Conservation (phyloP, 257 asterid genomes). For the Solanum stenotomum region DNA sequence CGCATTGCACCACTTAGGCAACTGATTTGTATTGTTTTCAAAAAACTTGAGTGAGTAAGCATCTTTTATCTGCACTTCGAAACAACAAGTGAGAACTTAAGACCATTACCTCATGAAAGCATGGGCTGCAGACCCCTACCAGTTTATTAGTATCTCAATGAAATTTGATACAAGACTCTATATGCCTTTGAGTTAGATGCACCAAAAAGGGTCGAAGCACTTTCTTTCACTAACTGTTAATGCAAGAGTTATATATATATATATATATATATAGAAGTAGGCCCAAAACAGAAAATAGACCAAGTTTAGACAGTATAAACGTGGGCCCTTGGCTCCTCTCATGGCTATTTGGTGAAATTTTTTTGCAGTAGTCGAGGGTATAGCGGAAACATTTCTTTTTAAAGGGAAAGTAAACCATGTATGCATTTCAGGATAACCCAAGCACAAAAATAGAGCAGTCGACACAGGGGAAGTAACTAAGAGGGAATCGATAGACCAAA, state of each 20-base stretch:
- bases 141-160: not conserved
- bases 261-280: too few relatives aligned
- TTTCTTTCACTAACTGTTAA: too few relatives aligned
- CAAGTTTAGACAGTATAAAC: too few relatives aligned
- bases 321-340: too few relatives aligned
- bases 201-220: not conserved
- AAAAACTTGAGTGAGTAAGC: slow-evolving; percentile 68
- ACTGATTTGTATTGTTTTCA: slow-evolving; percentile 51
- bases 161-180: not conserved
- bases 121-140: not conserved
- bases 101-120: not conserved
- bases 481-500: not conserved
- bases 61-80: slow-evolving; percentile 67
- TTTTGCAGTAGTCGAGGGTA: not conserved
- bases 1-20: slow-evolving; percentile 91
- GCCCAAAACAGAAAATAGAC: too few relatives aligned
- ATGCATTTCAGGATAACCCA: not conserved
- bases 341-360: too few relatives aligned
- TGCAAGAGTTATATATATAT: too few relatives aligned
- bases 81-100: not conserved
- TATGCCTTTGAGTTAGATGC: not conserved
- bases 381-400: not conserved
- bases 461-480: not conserved
- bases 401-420: not conserved
- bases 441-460: not conserved